Percentiles rank a stretch among this genome's conserved stretches.
phyloP scores from a whole-genome alignment of 1,284 basidiomycete genomes.

The Naganishia sp. region DNA sequence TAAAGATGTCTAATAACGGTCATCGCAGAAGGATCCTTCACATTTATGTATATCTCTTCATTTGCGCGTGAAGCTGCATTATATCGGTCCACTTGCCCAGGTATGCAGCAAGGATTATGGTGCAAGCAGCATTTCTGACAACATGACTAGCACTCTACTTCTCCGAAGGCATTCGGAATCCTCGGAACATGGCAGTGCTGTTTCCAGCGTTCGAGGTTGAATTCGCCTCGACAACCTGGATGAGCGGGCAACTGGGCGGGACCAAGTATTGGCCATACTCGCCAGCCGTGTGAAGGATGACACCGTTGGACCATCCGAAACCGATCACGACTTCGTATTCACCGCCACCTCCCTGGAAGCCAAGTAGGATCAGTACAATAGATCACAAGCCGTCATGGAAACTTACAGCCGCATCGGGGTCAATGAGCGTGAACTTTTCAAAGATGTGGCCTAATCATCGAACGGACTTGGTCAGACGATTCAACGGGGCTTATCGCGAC shows the following conservation, averaged over 20 bases:
- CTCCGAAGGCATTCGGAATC: slow-evolving; percentile 22
- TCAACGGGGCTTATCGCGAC: slow-evolving; percentile 66
- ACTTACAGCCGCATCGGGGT: slow-evolving; percentile 26
- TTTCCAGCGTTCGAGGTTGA: background rate
- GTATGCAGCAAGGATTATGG: slow-evolving; percentile 1
- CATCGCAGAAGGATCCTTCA: too few species aligned
- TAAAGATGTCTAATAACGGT: too few species aligned
- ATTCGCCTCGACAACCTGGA: slow-evolving; percentile 53
- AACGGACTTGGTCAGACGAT: background rate
- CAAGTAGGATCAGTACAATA: background rate
- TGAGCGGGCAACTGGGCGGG: slow-evolving; percentile 66
- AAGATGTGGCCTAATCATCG: slow-evolving; percentile 67
- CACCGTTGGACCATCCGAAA: slow-evolving; percentile 85
- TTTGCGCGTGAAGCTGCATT: slow-evolving; percentile 1
- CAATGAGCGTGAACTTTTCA: slow-evolving; percentile 62
- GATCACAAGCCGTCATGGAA: background rate
- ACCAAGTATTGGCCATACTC: slow-evolving; percentile 68
- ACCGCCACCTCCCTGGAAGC: slow-evolving; percentile 32
- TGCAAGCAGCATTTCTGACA: background rate
- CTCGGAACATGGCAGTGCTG: slow-evolving; percentile 18
- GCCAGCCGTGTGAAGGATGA: slow-evolving; percentile 58
- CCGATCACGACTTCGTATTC: slow-evolving; percentile 36
- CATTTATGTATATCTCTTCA: too few species aligned
- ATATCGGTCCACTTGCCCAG: background rate
- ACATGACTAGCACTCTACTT: slow-evolving; percentile 1